Conservation (phyloP, 257 asterid genomes). For the Ilex asprella region DNA sequence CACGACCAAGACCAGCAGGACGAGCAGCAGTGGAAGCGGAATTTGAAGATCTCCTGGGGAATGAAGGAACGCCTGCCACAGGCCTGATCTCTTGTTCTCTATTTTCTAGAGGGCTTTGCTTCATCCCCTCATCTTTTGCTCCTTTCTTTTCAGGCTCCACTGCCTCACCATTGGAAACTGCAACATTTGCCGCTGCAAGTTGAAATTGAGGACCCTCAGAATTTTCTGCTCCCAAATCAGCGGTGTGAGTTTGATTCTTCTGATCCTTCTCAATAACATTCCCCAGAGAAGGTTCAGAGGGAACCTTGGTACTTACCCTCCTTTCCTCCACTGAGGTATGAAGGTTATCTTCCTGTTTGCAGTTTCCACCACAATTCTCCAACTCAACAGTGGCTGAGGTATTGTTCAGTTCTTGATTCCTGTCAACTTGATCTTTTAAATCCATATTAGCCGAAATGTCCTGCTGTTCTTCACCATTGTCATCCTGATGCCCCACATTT, state of each 20-base stretch:
- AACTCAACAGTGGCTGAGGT: background rate
- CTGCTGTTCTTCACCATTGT: constrained; percentile 27
- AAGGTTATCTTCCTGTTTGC: constrained; percentile 18
- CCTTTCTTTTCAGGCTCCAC: constrained; percentile 30
- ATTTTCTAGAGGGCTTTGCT: constrained; percentile 19
- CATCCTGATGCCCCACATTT: constrained; percentile 20
- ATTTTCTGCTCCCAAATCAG: constrained; percentile 22
- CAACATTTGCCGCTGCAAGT: constrained; percentile 16
- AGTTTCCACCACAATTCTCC: constrained; percentile 4
- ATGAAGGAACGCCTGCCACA: constrained; percentile 15
- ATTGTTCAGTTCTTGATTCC: background rate
- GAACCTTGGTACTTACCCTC: constrained; percentile 19
- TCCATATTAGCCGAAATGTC: constrained; percentile 11
- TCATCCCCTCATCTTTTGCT: constrained; percentile 23
- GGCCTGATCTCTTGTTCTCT: constrained; percentile 26
- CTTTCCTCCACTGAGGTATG: constrained; percentile 20
- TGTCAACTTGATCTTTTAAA: background rate
- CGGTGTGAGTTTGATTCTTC: constrained; percentile 19
- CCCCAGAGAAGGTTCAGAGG: constrained; percentile 1
- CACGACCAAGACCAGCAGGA: constrained; percentile 95
- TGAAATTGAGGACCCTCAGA: constrained; percentile 26
- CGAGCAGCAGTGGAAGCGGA: constrained; percentile 30
- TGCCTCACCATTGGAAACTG: constrained; percentile 17
- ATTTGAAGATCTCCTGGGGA: constrained; percentile 24
- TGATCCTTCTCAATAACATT: constrained; percentile 16